These are phyloP conservation scores for Pythium guiyangense DNA, from an alignment of 352 stramenopile species.

Conservation along the genomic window DNA sequence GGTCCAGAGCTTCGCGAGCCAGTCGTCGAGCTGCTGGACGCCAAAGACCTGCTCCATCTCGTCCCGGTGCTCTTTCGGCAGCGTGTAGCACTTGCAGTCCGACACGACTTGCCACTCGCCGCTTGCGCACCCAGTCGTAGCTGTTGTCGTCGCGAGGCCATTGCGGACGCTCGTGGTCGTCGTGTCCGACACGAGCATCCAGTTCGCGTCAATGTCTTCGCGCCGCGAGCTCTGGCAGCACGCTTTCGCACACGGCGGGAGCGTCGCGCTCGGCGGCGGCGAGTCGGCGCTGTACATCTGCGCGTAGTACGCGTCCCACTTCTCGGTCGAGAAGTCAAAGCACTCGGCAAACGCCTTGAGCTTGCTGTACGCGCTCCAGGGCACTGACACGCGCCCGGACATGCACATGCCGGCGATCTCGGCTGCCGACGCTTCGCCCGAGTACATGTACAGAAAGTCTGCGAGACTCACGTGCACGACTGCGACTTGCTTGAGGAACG, in stretches of 20 bases:
- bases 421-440: slow-evolving; percentile 59
- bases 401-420: slow-evolving; percentile 85
- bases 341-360: slow-evolving; percentile 82
- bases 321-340: slow-evolving; percentile 82
- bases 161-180: slow-evolving; percentile 35
- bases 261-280: slow-evolving; percentile 11
- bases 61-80: slow-evolving; percentile 59
- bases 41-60: slow-evolving; percentile 53
- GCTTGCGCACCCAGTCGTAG: neutral
- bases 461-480: slow-evolving; percentile 69
- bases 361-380: slow-evolving; percentile 80
- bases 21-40: slow-evolving; percentile 61
- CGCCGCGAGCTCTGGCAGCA: slow-evolving; percentile 66
- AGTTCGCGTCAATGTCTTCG: slow-evolving; percentile 83
- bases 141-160: neutral
- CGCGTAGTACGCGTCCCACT: slow-evolving; percentile 77
- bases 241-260: slow-evolving; percentile 38
- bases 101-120: slow-evolving; percentile 74
- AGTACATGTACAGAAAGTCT: slow-evolving; percentile 88
- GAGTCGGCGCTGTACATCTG: slow-evolving; percentile 26
- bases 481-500: slow-evolving; percentile 57
- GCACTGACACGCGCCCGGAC: slow-evolving; percentile 76
- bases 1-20: slow-evolving; percentile 56
- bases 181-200: slow-evolving; percentile 66
- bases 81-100: slow-evolving; percentile 45